phyloP scores from a whole-genome alignment of 1,139 yeast species.

The Kodamaea ohmeri region DNA sequence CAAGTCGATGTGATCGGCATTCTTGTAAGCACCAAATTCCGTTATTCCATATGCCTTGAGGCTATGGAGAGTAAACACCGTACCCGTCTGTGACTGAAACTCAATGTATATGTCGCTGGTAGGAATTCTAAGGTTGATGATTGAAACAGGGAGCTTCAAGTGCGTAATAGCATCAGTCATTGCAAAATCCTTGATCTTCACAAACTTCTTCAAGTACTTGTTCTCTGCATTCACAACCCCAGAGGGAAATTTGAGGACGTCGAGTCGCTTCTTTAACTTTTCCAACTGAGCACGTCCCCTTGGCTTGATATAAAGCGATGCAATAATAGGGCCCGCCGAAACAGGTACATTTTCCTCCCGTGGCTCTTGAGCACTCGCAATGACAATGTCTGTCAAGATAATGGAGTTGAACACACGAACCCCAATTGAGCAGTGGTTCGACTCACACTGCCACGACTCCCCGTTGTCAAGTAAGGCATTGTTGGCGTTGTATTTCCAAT shows the following conservation, averaged over 20 bases:
- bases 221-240: slow-evolving; percentile 12
- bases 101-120: slow-evolving; percentile 38
- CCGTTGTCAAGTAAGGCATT: slow-evolving; percentile 38
- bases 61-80: slow-evolving; percentile 25
- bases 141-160: slow-evolving; percentile 34
- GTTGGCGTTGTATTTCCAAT: slow-evolving; percentile 40
- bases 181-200: slow-evolving; percentile 30
- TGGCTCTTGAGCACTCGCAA: slow-evolving; percentile 19
- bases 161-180: slow-evolving; percentile 24
- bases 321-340: slow-evolving; percentile 13
- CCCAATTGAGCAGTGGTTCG: slow-evolving; percentile 33
- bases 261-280: slow-evolving; percentile 19
- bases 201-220: slow-evolving; percentile 32
- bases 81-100: slow-evolving; percentile 20
- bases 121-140: slow-evolving; percentile 35
- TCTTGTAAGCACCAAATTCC: slow-evolving; percentile 30
- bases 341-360: background rate
- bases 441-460: slow-evolving; percentile 33
- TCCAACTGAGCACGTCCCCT: slow-evolving; percentile 18
- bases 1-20: slow-evolving; percentile 25
- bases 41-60: slow-evolving; percentile 41
- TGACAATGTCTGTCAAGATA: slow-evolving; percentile 36
- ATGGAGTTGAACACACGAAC: slow-evolving; percentile 33
- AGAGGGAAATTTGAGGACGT: slow-evolving; percentile 16
- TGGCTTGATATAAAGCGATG: slow-evolving; percentile 36